A percentile compares a stretch with the other conserved stretches of the same genome.
phyloP scores from a whole-genome alignment of 129 eudicot genomes.

The Apium graveolens region DNA sequence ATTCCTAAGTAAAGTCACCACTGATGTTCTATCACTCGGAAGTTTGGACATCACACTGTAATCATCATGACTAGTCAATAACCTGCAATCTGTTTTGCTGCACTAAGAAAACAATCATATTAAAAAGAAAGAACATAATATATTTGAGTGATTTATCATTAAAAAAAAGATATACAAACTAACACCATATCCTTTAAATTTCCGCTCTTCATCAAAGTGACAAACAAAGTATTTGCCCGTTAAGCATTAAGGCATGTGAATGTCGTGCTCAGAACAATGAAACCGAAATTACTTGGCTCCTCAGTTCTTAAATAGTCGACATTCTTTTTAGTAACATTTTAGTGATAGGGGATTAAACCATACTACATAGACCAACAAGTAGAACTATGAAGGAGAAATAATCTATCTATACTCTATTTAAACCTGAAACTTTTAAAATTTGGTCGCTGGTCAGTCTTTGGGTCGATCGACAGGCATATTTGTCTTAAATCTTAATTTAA shows the following conservation, averaged over 20 bases:
- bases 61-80: conserved; percentile 93
- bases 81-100: conserved; percentile 70
- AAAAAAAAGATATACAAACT: background rate
- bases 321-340: background rate
- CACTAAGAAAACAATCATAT: conserved; percentile 17
- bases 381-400: background rate
- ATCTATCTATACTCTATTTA: too few relatives aligned
- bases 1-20: conserved; percentile 79
- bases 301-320: background rate
- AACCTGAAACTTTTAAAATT: too few relatives aligned
- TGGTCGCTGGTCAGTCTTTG: too few relatives aligned
- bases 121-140: background rate
- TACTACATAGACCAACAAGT: background rate
- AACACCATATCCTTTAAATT: background rate
- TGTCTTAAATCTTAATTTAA: too few relatives aligned
- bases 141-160: background rate
- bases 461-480: too few relatives aligned
- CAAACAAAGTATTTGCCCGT: background rate
- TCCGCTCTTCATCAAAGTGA: background rate
- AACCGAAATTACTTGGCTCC: background rate
- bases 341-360: background rate
- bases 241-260: background rate
- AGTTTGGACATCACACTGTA: conserved; percentile 84
- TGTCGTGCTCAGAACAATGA: background rate
- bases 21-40: conserved; percentile 74